Evolutionary conservation across 257 asterid genomes (phyloP), one percentile per base, ranked within the genome.

Genomic region (Lantana camara): DNA sequence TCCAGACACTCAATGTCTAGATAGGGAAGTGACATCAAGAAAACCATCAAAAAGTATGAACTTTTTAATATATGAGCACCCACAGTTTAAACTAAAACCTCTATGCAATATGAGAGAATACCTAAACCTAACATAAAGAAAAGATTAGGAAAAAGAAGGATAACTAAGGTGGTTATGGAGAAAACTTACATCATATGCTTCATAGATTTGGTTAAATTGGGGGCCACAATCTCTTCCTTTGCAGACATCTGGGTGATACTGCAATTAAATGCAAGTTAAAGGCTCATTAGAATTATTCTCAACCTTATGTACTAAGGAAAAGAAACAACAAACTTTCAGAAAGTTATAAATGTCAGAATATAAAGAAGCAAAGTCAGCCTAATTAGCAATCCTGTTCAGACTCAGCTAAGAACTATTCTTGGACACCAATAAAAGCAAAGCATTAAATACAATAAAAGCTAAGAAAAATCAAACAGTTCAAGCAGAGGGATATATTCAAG

Each of bases 191-290:
- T 80, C 84, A 45, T 89, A 89, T 20, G 96, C 96, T 78, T 86
- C 96, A 44, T 79, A 72, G 22, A 89, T 86, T 59, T 86, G 81
- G 60, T 80, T 79, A 67, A 89, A 89, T 24, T 89, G 80, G 13
- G 77, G 61, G 2, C 73, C 83, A 13, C 83, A 75, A 42, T 84
- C 68, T 63, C 60, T 86, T 64, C 79, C 96, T 77, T 77, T 80
- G 81, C 93, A 89, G 0, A 89, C 96, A 66, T 89, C 96, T 1
- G 96, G 96, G 66, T 89, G 96, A 70, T 89, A 89, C 96, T 89
- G 95, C 71, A 82, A 53, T 50, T 22, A 64, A 51, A 49, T 37
- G 2, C 8, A 27, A 56, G 44, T 22, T 29, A 35, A 23, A 1
- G 37, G 41, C 22, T 50, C 17, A 50, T 23, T 12, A 38, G 11